Evolutionary conservation across 2,329 filamentous ascomycete species (phyloP).

Genomic region (Rhynchosporium agropyri): DNA sequence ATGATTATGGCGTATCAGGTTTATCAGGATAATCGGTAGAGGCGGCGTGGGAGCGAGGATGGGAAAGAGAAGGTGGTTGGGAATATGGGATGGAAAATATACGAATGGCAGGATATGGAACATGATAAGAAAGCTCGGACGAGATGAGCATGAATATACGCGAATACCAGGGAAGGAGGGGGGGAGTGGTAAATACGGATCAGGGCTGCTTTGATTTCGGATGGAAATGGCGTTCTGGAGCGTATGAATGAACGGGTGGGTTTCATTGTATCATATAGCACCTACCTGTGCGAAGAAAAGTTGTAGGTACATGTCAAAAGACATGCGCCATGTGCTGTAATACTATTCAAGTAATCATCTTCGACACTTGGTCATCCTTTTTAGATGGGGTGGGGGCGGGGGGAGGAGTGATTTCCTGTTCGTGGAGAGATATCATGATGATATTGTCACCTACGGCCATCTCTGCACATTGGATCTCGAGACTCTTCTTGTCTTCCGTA

Average conservation of each 20-base stretch:
- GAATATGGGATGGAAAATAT: not conserved
- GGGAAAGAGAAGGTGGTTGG: not conserved
- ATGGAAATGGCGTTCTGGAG: slow-evolving; percentile 8
- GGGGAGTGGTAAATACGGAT: not conserved
- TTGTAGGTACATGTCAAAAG: too few species aligned
- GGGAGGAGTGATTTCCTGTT: too few species aligned
- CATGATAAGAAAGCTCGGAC: not conserved
- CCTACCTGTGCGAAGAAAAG: too few species aligned
- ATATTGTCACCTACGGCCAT: too few species aligned
- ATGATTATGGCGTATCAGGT: slow-evolving; percentile 70
- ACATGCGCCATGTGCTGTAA: too few species aligned
- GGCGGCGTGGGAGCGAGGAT: not conserved
- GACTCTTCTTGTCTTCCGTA: too few species aligned
- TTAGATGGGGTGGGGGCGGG: too few species aligned
- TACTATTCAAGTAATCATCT: too few species aligned
- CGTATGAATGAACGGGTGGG: not conserved
- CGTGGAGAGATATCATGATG: too few species aligned
- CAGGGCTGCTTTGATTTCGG: slow-evolving; percentile 5
- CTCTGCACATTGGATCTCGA: too few species aligned
- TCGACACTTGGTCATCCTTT: too few species aligned
- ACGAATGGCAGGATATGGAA: not conserved
- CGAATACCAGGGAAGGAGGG: slow-evolving; percentile 3
- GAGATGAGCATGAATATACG: not conserved
- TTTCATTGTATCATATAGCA: not conserved
- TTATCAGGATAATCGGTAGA: slow-evolving; percentile 43